phyloP scores from a whole-genome alignment of 2,329 filamentous ascomycete genomes.

The Aspergillus ibericus region DNA sequence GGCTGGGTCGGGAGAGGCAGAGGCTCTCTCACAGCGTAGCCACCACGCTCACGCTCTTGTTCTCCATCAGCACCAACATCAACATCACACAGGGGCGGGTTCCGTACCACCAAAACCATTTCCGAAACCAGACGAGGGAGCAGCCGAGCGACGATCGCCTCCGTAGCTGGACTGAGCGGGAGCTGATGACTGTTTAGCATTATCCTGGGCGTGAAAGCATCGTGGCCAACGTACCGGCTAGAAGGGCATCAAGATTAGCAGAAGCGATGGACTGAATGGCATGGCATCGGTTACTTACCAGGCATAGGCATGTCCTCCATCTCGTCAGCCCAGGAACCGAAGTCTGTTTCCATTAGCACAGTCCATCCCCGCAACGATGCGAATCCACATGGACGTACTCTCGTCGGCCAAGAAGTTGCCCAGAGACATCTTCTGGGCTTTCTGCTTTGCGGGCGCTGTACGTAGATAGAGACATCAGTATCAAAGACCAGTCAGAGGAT shows the following conservation, averaged over 20 bases:
- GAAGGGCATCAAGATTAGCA: constrained; percentile 11
- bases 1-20: constrained; percentile 87
- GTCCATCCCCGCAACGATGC: constrained; percentile 17
- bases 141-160: constrained; percentile 51
- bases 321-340: constrained; percentile 97
- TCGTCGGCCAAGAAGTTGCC: constrained; percentile 92
- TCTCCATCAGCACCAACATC: constrained; percentile 8
- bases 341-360: constrained; percentile 51
- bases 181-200: constrained; percentile 30
- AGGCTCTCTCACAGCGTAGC: constrained; percentile 58
- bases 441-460: constrained; percentile 87
- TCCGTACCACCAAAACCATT: constrained; percentile 37
- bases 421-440: constrained; percentile 95
- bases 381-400: constrained; percentile 61
- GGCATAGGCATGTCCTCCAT: constrained; percentile 82
- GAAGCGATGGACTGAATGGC: neutral
- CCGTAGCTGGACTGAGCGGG: constrained; percentile 50
- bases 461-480: constrained; percentile 46
- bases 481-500: constrained; percentile 18
- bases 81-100: constrained; percentile 10
- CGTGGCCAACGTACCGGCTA: constrained; percentile 33
- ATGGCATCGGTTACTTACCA: constrained; percentile 55
- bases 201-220: constrained; percentile 5
- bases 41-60: constrained; percentile 40
- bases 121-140: constrained; percentile 39